Percentiles rank a stretch among this genome's conserved stretches.
Evolutionary conservation across 306 rosid species (phyloP).

Genomic region (Parietaria judaica): DNA sequence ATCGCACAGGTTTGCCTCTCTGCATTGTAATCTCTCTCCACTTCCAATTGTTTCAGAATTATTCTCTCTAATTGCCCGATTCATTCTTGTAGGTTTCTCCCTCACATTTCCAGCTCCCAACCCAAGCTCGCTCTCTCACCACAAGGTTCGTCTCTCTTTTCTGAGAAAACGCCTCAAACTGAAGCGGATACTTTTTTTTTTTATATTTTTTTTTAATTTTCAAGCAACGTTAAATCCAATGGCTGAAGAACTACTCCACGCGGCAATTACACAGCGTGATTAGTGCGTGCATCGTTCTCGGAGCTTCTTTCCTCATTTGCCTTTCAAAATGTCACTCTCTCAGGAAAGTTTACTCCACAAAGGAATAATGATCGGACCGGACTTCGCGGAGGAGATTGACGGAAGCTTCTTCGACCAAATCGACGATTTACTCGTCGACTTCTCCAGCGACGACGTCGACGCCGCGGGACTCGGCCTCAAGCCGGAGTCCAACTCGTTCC

Average conservation of each 20-base stretch:
- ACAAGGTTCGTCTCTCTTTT: too few species aligned
- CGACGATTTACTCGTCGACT: slow-evolving; percentile 84
- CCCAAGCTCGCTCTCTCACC: too few species aligned
- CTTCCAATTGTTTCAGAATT: neutral
- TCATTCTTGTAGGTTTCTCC: neutral
- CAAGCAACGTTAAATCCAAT: neutral
- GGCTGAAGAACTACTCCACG: slow-evolving; percentile 32
- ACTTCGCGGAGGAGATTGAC: slow-evolving; percentile 67
- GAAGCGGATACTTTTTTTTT: neutral
- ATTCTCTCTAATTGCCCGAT: too few species aligned
- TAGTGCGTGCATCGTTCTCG: neutral
- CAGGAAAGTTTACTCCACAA: slow-evolving; percentile 16
- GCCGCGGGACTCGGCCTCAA: slow-evolving; percentile 24
- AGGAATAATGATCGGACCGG: slow-evolving; percentile 58
- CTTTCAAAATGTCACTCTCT: slow-evolving; percentile 7
- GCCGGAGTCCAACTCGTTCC: slow-evolving; percentile 33
- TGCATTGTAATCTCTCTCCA: too few species aligned
- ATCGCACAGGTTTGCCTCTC: too few species aligned
- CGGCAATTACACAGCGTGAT: neutral
- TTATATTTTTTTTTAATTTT: neutral
- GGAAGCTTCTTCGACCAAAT: slow-evolving; percentile 90
- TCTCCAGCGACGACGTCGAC: slow-evolving; percentile 54
- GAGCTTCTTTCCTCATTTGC: neutral
- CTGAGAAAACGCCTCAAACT: neutral
- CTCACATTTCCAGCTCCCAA: neutral